Base-by-base conservation (phyloP, 2,329 filamentous ascomycete species). In the Talaromyces sp. region DNA sequence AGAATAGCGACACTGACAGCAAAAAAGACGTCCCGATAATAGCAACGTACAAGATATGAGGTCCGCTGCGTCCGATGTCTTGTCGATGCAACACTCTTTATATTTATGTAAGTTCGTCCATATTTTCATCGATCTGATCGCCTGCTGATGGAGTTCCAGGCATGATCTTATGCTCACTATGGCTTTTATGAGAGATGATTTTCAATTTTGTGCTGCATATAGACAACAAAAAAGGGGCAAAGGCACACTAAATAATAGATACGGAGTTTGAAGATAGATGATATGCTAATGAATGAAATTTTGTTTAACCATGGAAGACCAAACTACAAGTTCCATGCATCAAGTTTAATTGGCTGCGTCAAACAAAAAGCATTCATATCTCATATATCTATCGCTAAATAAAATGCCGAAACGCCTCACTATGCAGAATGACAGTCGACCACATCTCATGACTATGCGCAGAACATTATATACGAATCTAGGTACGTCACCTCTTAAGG, bases 101-200 rank as follows among this genome's bases (percentile, higher is more conserved):
- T 54, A 37, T 54, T 35, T 7, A 54, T 54, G 50, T 37, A 54
- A 37, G 50, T 54, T 12, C 5, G 3, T 54, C 12, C 9, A 14
- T 5, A 1, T 1, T 37, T n/a, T 35, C 16, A 2, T 21, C 7
- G 18, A 35, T 14, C 8, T 14, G n/a, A n/a, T n/a, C 9, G 3
- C 14, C 5, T 2, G 16, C 16, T 54, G 6, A 54, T 11, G 28
- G n/a, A 16, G 5, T 5, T 31, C 9, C 18, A 60, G 58, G 44
- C 25, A 52, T 40, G 18, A 12, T 11, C 31, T 40, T 60, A 25
- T 60, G 58, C 44, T 28, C 21, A 39, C 31, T 52, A 52, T 52
- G 58, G 58, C 42, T 40, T 23, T 50, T 60, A 52, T 60, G 21
- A 60, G 58, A 35, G 11, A 31, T 52, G 44, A 40, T 60, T 37